Conservation (phyloP, 2,329 filamentous ascomycete genomes). For the Paecilomyces sp. region DNA sequence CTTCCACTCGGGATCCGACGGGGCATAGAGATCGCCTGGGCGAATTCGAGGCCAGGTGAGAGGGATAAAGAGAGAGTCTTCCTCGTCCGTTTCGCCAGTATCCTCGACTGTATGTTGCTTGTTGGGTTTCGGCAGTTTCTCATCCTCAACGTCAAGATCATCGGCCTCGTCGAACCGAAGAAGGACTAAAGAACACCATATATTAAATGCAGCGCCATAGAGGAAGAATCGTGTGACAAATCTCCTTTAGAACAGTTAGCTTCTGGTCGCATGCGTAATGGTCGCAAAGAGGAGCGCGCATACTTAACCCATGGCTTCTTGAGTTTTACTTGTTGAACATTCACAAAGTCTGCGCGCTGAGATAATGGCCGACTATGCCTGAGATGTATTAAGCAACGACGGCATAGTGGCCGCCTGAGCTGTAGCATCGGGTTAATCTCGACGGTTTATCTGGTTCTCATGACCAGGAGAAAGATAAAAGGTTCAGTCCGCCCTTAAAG, state of each 20-base stretch:
- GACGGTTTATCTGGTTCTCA: conserved; percentile 7
- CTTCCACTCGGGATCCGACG: conserved; percentile 56
- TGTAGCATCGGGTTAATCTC: conserved; percentile 22
- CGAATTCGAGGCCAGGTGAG: conserved; percentile 45
- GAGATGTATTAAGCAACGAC: conserved; percentile 13
- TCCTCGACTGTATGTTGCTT: not conserved
- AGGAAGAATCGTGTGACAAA: conserved; percentile 21
- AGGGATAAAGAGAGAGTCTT: conserved; percentile 51
- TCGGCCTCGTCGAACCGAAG: conserved; percentile 21
- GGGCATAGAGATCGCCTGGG: conserved; percentile 22
- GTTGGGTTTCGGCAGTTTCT: conserved; percentile 1
- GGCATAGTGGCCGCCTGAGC: conserved; percentile 21
- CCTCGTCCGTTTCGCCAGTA: conserved; percentile 26
- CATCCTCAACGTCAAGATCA: conserved; percentile 11
- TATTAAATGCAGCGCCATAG: conserved; percentile 24
- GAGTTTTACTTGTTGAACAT: conserved; percentile 25
- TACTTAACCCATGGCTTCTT: conserved; percentile 29
- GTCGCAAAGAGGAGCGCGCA: not conserved
- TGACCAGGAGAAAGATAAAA: conserved; percentile 1
- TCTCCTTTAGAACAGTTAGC: conserved; percentile 11
- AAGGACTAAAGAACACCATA: conserved; percentile 26
- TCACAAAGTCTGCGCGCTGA: conserved; percentile 10
- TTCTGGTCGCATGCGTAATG: not conserved
- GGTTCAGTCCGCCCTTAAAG: not conserved
- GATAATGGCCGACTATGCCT: conserved; percentile 13